These are phyloP conservation scores for Sarocladium oryzae DNA, from an alignment of 2,329 filamentous ascomycete genomes.

Conservation along the genomic window DNA sequence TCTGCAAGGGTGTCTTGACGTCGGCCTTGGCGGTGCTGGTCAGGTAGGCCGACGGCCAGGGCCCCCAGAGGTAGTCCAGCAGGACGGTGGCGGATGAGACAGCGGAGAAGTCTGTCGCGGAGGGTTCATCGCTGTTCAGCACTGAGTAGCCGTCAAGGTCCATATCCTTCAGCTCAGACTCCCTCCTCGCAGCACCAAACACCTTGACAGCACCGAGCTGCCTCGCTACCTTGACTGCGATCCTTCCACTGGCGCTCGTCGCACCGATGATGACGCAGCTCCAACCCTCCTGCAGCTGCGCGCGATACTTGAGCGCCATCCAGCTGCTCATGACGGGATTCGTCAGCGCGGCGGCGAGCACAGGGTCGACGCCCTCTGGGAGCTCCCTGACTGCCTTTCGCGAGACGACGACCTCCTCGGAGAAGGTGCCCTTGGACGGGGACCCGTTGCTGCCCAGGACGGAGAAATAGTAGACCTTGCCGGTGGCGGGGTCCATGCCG, in stretches of 20 bases:
- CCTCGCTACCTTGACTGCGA: slow-evolving; percentile 42
- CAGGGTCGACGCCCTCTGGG: slow-evolving; percentile 37
- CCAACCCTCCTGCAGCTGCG: slow-evolving; percentile 33
- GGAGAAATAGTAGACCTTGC: slow-evolving; percentile 43
- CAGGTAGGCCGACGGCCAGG: slow-evolving; percentile 34
- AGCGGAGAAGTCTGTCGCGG: slow-evolving; percentile 38
- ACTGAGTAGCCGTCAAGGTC: slow-evolving; percentile 40
- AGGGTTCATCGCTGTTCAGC: slow-evolving; percentile 28
- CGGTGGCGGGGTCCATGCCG: slow-evolving; percentile 36
- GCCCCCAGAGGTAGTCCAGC: slow-evolving; percentile 52
- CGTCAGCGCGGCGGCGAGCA: slow-evolving; percentile 43
- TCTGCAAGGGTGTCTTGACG: slow-evolving; percentile 37
- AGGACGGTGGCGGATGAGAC: slow-evolving; percentile 45
- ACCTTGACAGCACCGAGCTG: slow-evolving; percentile 41
- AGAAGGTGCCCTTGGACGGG: slow-evolving; percentile 30
- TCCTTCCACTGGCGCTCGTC: slow-evolving; percentile 43
- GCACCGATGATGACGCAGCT: slow-evolving; percentile 46
- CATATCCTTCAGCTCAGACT: slow-evolving; percentile 32
- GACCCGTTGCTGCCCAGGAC: slow-evolving; percentile 23
- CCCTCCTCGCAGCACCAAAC: slow-evolving; percentile 44
- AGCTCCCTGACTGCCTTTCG: slow-evolving; percentile 31
- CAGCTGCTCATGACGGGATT: slow-evolving; percentile 51
- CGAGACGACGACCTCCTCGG: slow-evolving; percentile 42
- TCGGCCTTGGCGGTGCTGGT: slow-evolving; percentile 27
- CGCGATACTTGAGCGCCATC: slow-evolving; percentile 48